Conservation (phyloP, 2,329 filamentous ascomycete species). For the Curvularia sp. region DNA sequence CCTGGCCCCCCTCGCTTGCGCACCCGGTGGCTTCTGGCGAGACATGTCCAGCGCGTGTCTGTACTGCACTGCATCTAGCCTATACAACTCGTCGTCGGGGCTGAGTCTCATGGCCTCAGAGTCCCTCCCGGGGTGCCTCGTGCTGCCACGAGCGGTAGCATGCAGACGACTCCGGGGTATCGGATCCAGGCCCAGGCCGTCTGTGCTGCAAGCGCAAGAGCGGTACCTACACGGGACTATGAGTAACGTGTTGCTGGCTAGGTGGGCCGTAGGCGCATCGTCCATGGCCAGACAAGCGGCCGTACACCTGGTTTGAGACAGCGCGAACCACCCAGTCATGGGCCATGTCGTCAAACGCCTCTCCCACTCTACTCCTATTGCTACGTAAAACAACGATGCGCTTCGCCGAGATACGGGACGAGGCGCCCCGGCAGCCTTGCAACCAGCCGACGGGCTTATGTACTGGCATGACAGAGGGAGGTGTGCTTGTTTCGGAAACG, state of each 20-base stretch:
- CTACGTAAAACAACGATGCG: constrained; percentile 11
- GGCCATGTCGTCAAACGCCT: constrained; percentile 9
- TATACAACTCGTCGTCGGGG: too few species aligned
- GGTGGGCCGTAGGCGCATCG: constrained; percentile 4
- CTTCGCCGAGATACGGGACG: constrained; percentile 20
- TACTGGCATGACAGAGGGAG: neutral
- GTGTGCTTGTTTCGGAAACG: too few species aligned
- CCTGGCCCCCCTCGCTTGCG: too few species aligned
- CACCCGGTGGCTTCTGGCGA: too few species aligned
- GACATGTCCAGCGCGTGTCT: too few species aligned
- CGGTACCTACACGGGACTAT: constrained; percentile 6
- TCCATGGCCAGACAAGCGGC: constrained; percentile 9
- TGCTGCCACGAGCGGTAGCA: constrained; percentile 12
- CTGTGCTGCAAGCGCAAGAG: constrained; percentile 2
- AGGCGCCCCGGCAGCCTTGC: constrained; percentile 15
- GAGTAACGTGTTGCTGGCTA: constrained; percentile 7
- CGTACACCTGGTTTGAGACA: constrained; percentile 11
- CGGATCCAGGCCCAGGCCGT: constrained; percentile 4
- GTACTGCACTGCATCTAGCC: too few species aligned
- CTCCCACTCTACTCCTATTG: too few species aligned
- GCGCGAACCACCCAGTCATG: constrained; percentile 9
- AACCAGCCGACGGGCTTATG: neutral
- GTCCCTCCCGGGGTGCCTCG: constrained; percentile 8
- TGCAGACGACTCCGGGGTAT: constrained; percentile 13
- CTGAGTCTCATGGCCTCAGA: constrained; percentile 1